Percentiles rank a stretch among this genome's conserved stretches.
Conservation (phyloP, 345 rosid species). For the Boechera retrofracta region DNA sequence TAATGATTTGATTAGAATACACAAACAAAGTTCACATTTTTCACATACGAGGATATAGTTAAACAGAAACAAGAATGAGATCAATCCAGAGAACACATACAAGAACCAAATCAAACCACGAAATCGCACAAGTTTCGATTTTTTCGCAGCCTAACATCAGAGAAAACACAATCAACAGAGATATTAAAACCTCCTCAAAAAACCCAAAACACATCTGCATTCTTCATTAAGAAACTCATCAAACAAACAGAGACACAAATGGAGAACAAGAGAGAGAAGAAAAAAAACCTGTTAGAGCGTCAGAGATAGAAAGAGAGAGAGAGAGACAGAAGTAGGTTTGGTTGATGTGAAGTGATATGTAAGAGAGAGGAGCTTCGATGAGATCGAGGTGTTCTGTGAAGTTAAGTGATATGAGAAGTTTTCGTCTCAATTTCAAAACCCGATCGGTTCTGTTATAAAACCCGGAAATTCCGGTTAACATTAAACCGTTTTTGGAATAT, state of each 20-base stretch:
- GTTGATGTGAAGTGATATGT: conserved; percentile 32
- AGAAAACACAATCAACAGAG: conserved; percentile 18
- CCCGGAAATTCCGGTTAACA: neutral
- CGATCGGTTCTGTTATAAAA: neutral
- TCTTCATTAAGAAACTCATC: neutral
- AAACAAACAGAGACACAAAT: neutral
- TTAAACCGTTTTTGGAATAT: neutral
- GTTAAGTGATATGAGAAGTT: neutral
- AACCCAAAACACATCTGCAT: conserved; percentile 29
- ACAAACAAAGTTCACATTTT: conserved; percentile 24
- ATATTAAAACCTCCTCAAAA: neutral
- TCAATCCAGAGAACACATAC: conserved; percentile 8
- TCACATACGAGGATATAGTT: conserved; percentile 5
- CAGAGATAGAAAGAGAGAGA: conserved; percentile 10
- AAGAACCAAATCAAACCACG: neutral
- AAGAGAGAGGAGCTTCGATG: conserved; percentile 42
- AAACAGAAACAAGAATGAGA: neutral
- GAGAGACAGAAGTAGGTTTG: conserved; percentile 40
- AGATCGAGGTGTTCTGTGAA: conserved; percentile 43
- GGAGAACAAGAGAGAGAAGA: conserved; percentile 5
- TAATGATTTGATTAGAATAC: conserved; percentile 25
- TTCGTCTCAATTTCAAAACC: neutral
- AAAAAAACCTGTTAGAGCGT: conserved; percentile 25
- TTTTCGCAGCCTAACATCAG: conserved; percentile 14
- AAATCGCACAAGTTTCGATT: conserved; percentile 16